phyloP scores from a whole-genome alignment of 345 rosid species.

The Ceriops decandra region DNA sequence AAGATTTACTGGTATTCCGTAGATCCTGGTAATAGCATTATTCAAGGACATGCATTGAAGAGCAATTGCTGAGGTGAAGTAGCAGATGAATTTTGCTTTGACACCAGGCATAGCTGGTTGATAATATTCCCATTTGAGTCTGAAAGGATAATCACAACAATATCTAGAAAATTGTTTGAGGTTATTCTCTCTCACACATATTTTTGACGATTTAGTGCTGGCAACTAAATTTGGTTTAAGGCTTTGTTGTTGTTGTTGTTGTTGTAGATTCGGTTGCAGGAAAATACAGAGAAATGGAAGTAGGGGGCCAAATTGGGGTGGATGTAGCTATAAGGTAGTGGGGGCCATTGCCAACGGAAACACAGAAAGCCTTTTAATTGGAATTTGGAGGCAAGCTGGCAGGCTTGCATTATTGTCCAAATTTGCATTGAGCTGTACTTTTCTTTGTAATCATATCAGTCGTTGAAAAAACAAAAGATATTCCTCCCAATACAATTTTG shows the following conservation, averaged over 20 bases:
- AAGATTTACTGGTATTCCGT: slow-evolving; percentile 90
- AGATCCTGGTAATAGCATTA: slow-evolving; percentile 57
- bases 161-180: slow-evolving; percentile 71
- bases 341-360: slow-evolving; percentile 28
- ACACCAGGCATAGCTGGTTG: slow-evolving; percentile 75
- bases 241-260: too few relatives aligned
- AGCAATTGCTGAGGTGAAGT: slow-evolving; percentile 48
- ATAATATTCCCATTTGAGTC: slow-evolving; percentile 81
- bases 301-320: too few relatives aligned
- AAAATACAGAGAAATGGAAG: too few relatives aligned
- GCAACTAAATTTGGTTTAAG: background rate
- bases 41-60: slow-evolving; percentile 77
- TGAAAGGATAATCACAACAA: slow-evolving; percentile 76
- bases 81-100: slow-evolving; percentile 76
- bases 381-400: too few relatives aligned
- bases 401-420: too few relatives aligned
- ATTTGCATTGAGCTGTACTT: background rate
- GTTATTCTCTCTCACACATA: slow-evolving; percentile 28
- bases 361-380: background rate
- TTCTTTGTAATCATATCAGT: background rate
- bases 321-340: too few relatives aligned
- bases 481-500: too few relatives aligned
- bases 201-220: too few relatives aligned
- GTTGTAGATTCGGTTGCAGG: too few relatives aligned
- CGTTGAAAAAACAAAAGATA: too few relatives aligned